phyloP scores from a whole-genome alignment of 495 filamentous ascomycete genomes.

The Mycothermus thermophilus region DNA sequence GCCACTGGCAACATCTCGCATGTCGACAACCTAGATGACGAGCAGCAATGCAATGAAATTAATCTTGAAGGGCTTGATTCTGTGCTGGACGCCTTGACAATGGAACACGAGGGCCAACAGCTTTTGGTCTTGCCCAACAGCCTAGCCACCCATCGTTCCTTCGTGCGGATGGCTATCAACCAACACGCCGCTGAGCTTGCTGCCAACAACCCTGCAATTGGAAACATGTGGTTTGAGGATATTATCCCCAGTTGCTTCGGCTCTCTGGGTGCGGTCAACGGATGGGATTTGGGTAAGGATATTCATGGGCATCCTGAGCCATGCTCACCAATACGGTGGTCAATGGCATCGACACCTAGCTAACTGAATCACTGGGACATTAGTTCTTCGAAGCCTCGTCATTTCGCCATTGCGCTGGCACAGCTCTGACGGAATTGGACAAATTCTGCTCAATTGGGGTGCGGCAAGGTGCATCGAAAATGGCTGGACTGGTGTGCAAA shows the following conservation, averaged over 20 bases:
- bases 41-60: not conserved
- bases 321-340: not conserved
- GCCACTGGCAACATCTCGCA: not conserved
- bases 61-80: not conserved
- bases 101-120: not conserved
- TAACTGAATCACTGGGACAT: not conserved
- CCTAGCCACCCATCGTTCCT: not conserved
- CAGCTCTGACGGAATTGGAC: not conserved
- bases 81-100: not conserved
- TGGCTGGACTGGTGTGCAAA: not conserved
- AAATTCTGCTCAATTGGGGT: not conserved
- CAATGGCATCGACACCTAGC: not conserved
- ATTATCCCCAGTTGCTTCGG: not conserved
- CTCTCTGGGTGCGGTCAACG: not conserved
- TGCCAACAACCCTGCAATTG: not conserved
- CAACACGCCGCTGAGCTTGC: not conserved
- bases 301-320: not conserved
- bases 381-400: conserved; percentile 1
- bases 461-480: not conserved
- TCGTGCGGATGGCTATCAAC: not conserved
- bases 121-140: conserved; percentile 1
- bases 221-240: not conserved
- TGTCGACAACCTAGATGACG: not conserved
- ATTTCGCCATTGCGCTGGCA: not conserved
- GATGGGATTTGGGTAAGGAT: not conserved